These are phyloP conservation scores for Austroboletus eburneus DNA, from an alignment of 768 basidiomycete genomes.

Conservation along the genomic window DNA sequence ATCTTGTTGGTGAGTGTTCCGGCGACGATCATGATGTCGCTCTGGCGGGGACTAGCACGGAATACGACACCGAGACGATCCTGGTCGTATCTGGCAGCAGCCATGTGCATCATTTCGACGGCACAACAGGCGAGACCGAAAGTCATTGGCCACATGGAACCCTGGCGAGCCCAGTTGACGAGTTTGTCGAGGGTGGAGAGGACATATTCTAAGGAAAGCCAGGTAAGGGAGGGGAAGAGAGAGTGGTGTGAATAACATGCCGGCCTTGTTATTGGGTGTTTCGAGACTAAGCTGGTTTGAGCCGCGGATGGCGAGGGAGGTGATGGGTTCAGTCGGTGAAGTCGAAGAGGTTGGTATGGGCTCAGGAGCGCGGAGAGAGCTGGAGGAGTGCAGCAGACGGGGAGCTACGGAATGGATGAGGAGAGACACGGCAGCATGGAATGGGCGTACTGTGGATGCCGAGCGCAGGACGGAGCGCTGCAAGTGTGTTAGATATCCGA, in stretches of 20 bases:
- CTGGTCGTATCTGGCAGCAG: constrained; percentile 97
- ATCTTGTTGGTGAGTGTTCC: constrained; percentile 99
- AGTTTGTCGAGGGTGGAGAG: constrained; percentile 95
- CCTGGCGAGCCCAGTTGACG: constrained; percentile 95
- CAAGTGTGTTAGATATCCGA: constrained; percentile 16
- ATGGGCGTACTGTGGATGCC: constrained; percentile 38
- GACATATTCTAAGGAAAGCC: constrained; percentile 72
- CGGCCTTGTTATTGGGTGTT: constrained; percentile 86
- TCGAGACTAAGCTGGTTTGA: constrained; percentile 85
- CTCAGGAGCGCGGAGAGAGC: constrained; percentile 38
- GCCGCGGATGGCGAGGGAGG: constrained; percentile 67
- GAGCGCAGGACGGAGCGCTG: constrained; percentile 42
- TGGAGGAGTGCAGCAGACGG: constrained; percentile 57
- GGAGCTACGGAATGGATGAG: constrained; percentile 32
- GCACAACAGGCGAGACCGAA: constrained; percentile 98
- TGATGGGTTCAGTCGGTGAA: constrained; percentile 52
- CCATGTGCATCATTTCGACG: constrained; percentile 99
- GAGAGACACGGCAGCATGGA: constrained; percentile 4
- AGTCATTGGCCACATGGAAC: constrained; percentile 99
- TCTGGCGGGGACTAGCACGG: constrained; percentile 97
- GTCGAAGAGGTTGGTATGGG: constrained; percentile 41
- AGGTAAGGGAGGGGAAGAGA: constrained; percentile 1
- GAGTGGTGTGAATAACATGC: constrained; percentile 38
- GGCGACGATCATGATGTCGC: constrained; percentile 98
- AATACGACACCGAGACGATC: constrained; percentile 96